Conservation (phyloP, 768 basidiomycete species). For the Tricholomella constricta region DNA sequence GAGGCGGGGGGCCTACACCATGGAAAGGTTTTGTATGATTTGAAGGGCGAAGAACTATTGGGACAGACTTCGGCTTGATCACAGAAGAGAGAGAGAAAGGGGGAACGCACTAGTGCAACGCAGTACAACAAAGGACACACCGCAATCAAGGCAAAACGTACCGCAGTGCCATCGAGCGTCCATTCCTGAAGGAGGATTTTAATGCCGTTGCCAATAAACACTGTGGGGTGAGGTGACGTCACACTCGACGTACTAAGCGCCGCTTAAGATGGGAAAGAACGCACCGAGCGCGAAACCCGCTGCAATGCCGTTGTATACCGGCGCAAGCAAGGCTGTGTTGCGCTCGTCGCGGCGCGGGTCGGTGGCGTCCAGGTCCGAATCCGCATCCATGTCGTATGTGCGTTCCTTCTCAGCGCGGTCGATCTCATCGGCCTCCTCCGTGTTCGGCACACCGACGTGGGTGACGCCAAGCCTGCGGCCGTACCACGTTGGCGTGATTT, state of each 20-base stretch:
- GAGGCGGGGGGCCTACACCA: constrained; percentile 48
- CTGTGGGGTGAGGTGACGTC: constrained; percentile 43
- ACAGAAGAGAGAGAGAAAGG: neutral
- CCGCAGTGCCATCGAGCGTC: constrained; percentile 57
- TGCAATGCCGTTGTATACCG: constrained; percentile 65
- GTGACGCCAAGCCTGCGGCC: constrained; percentile 50
- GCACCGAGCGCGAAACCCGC: constrained; percentile 57
- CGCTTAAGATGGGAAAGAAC: constrained; percentile 39
- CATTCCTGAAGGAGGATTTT: constrained; percentile 68
- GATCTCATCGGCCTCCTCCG: constrained; percentile 5
- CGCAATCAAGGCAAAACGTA: constrained; percentile 63
- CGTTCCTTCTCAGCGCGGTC: constrained; percentile 7
- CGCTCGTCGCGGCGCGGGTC: constrained; percentile 19
- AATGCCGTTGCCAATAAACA: constrained; percentile 67
- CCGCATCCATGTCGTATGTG: constrained; percentile 16
- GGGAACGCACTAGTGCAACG: constrained; percentile 57
- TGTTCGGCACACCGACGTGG: neutral
- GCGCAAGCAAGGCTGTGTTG: constrained; percentile 54
- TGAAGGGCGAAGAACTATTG: constrained; percentile 76
- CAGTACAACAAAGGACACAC: constrained; percentile 72
- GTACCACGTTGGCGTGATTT: constrained; percentile 62
- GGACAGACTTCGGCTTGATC: constrained; percentile 22
- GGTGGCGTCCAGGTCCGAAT: constrained; percentile 31
- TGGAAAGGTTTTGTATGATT: constrained; percentile 66
- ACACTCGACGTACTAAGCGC: constrained; percentile 15